phyloP scores from a whole-genome alignment of 495 filamentous ascomycete species.

The Tuber indicum region DNA sequence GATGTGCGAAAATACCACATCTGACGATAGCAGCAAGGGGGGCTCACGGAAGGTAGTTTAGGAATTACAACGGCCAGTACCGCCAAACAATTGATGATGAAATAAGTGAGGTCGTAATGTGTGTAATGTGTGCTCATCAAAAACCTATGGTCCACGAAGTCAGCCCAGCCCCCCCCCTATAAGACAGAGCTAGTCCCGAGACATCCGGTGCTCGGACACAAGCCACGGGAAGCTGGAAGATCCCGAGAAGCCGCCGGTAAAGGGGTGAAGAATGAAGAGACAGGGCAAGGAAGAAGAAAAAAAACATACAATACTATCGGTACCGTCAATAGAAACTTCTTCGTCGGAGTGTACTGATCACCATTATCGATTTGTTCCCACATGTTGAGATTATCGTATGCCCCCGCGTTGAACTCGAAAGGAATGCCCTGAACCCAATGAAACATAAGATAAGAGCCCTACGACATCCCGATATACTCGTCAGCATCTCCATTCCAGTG shows the following conservation, averaged over 20 bases:
- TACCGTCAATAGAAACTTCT: constrained; percentile 93
- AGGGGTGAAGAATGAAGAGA: not conserved
- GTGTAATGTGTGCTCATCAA: constrained; percentile 97
- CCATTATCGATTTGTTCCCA: constrained; percentile 99
- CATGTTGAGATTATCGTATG: constrained; percentile 99
- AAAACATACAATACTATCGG: constrained; percentile 64
- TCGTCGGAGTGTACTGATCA: constrained; percentile 94
- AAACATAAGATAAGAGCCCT: constrained; percentile 96
- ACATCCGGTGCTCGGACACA: not conserved
- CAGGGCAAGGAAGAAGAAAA: not conserved
- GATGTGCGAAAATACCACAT: not conserved
- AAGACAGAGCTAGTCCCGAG: not conserved
- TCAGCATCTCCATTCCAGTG: constrained; percentile 21
- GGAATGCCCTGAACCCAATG: constrained; percentile 96
- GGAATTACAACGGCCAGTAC: constrained; percentile 88
- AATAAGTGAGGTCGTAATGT: constrained; percentile 92
- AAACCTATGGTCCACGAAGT: constrained; percentile 48
- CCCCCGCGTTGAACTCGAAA: constrained; percentile 98
- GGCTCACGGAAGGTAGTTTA: constrained; percentile 84
- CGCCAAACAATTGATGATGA: constrained; percentile 91
- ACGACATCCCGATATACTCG: constrained; percentile 11
- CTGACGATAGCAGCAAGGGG: not conserved
- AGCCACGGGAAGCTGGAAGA: not conserved
- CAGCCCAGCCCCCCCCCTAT: not conserved
- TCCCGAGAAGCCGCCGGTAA: not conserved